A percentile compares a stretch with the other conserved stretches of the same genome.
Conservation (phyloP, 2,329 filamentous ascomycete genomes). For the Trichoderma cornu-damae region DNA sequence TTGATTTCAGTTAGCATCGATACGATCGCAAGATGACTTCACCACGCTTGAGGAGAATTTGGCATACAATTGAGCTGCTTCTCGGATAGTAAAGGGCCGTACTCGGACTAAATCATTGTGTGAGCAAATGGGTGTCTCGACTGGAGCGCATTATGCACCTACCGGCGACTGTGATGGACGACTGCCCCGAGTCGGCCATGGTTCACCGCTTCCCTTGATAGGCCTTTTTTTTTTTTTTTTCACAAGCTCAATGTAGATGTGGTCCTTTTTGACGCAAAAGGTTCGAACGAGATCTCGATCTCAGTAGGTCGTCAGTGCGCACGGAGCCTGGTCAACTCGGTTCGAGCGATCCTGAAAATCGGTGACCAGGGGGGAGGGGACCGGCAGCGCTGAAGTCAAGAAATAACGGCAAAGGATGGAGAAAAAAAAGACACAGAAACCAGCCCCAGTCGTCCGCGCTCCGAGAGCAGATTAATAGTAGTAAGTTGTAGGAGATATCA, state of each 20-base stretch:
- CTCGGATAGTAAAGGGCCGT: conserved; percentile 74
- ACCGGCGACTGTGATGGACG: conserved; percentile 58
- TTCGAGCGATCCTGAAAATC: neutral
- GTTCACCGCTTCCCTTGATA: neutral
- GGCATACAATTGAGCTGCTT: conserved; percentile 80
- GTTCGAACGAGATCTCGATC: neutral
- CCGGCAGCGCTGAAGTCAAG: conserved; percentile 7
- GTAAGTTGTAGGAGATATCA: conserved; percentile 4
- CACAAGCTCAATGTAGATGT: neutral
- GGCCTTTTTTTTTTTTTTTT: neutral
- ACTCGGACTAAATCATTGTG: conserved; percentile 53
- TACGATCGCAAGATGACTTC: neutral
- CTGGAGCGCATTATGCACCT: conserved; percentile 22
- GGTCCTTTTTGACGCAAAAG: neutral
- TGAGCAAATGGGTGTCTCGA: conserved; percentile 24
- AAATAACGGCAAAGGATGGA: neutral
- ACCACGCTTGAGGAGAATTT: neutral
- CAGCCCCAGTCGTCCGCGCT: neutral
- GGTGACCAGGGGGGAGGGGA: conserved; percentile 2
- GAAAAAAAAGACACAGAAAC: neutral
- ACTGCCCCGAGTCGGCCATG: conserved; percentile 35
- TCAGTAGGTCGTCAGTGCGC: conserved; percentile 1
- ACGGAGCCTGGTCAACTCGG: neutral
- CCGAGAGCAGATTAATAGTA: neutral
- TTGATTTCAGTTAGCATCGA: conserved; percentile 26